Evolutionary conservation across 495 filamentous ascomycete genomes (phyloP).

Genomic region (Massariosphaeria phaeospora): DNA sequence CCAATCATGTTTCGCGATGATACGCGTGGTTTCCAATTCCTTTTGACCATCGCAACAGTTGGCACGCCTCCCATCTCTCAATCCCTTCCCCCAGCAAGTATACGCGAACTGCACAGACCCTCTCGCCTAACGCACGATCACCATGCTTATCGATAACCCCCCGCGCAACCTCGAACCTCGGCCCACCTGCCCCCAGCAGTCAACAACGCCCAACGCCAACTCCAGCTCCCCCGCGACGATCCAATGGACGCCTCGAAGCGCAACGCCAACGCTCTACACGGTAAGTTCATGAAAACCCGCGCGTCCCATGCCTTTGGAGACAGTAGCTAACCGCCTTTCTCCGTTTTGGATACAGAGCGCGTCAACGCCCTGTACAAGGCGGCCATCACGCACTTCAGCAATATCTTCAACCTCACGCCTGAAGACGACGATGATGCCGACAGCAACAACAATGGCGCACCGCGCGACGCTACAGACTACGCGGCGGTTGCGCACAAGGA

Average conservation of each 20-base stretch:
- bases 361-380: constrained; percentile 33
- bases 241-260: constrained; percentile 27
- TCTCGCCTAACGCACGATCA: no score
- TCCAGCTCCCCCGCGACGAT: background rate
- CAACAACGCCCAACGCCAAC: background rate
- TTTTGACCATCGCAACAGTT: no score
- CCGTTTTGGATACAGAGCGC: constrained; percentile 26
- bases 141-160: no score
- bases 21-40: no score
- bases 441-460: no score
- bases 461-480: no score
- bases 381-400: constrained; percentile 59
- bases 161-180: background rate
- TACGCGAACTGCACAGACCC: no score
- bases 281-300: constrained; percentile 6
- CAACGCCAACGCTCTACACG: constrained; percentile 14
- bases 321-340: constrained; percentile 1
- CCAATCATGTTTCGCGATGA: no score
- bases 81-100: no score
- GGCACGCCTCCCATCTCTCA: no score
- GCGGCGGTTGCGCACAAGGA: constrained; percentile 52
- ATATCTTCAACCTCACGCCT: constrained; percentile 52
- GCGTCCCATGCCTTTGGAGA: background rate
- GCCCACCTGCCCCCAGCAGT: background rate
- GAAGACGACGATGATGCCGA: constrained; percentile 27